Percentiles rank a stretch among this genome's conserved stretches.
Evolutionary conservation across 768 basidiomycete species (phyloP).

Genomic region (Epithele typhae): DNA sequence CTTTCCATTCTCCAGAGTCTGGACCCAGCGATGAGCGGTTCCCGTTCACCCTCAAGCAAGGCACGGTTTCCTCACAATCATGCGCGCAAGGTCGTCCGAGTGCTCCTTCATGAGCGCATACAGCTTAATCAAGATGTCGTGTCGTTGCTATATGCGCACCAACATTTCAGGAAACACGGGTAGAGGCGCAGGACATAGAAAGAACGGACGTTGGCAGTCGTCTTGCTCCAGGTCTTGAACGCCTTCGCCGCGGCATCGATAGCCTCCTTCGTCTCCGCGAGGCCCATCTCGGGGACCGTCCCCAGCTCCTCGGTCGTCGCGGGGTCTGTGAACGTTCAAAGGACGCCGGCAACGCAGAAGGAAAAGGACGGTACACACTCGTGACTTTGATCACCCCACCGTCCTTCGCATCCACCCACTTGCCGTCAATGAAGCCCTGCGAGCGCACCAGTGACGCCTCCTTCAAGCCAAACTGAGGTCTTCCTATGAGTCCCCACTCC

Average conservation of each 20-base stretch:
- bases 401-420: slow-evolving; percentile 79
- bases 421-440: slow-evolving; percentile 77
- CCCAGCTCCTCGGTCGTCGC: slow-evolving; percentile 83
- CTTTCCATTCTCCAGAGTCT: slow-evolving; percentile 98
- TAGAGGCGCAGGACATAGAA: neutral
- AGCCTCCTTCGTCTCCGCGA: slow-evolving; percentile 78
- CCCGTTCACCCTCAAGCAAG: neutral
- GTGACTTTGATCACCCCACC: slow-evolving; percentile 69
- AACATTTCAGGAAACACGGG: neutral
- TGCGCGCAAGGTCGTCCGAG: slow-evolving; percentile 78
- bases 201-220: slow-evolving; percentile 71
- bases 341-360: neutral
- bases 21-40: slow-evolving; percentile 2
- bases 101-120: slow-evolving; percentile 77
- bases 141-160: slow-evolving; percentile 55
- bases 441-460: slow-evolving; percentile 72
- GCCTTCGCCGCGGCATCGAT: slow-evolving; percentile 78
- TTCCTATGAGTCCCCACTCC: neutral
- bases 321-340: slow-evolving; percentile 55
- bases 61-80: slow-evolving; percentile 80
- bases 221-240: slow-evolving; percentile 82
- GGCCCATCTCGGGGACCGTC: slow-evolving; percentile 84
- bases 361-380: slow-evolving; percentile 45
- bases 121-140: slow-evolving; percentile 80
- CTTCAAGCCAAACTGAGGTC: slow-evolving; percentile 62